Evolutionary conservation across 768 basidiomycete genomes (phyloP), one percentile per base, ranked within the genome.

Genomic region (Psilocybe cyanescens): DNA sequence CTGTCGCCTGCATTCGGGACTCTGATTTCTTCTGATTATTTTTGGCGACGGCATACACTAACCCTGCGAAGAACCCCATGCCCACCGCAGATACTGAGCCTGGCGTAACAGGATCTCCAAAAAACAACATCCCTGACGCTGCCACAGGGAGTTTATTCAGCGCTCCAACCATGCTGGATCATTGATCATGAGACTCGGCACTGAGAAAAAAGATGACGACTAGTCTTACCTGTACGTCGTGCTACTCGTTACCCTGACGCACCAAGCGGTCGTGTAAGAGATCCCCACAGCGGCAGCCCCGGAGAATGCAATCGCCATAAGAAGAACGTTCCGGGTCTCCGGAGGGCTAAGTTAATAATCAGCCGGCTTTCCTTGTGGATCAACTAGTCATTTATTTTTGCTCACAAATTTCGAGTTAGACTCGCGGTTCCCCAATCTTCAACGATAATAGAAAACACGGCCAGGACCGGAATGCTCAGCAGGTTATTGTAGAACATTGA

Each of bases 401-500:
- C 94, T 81, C 74, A 98, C 96, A 99, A 99, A 74, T 97, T 99
- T 52, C 83, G 79, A 37, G 74, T 74, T 37, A 99, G 79, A 71
- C 88, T 95, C 50, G 84, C 89, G 8, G 79, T 78, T 37, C 89
- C 84, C 97, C 97, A 99, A 72, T 97, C 88, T 76, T 99, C 97
- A 31, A 90, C 75, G 51, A 94, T 65, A 65, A 99, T 65, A 8
- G 96, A 97, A 70, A 90, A 94, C 54, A 94, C 68, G 57, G 84
- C 81, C 47, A 99, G 79, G 41, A 98, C 88, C 4, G 97, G 97
- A 67, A 99, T 96, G 17, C 94, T 97, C 55, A 99, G 79, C 48
- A 98, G 73, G 74, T 99, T 99, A 79, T 97, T 97, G 81, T 99
- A 99, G 78, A 94, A 97, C 95, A 98, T 98, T 11, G 95, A 90